These are phyloP conservation scores for Populus trichocarpa DNA, from an alignment of 441 rosid genomes.

Conservation along the genomic window DNA sequence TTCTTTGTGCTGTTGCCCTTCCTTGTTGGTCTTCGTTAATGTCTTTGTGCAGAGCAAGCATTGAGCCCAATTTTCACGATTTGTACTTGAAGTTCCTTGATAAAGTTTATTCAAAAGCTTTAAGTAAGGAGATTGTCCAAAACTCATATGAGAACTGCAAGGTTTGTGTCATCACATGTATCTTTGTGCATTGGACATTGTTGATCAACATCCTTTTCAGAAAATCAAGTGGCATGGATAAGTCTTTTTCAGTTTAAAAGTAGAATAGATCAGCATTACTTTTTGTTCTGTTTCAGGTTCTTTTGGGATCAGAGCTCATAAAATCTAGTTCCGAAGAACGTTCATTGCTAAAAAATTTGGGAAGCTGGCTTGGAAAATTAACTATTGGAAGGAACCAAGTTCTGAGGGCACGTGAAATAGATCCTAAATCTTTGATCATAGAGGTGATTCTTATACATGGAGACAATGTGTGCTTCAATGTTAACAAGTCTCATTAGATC, in stretches of 20 bases:
- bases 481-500: not conserved
- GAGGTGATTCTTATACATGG: slow-evolving; percentile 51
- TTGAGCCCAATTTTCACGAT: slow-evolving; percentile 98
- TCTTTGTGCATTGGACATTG: not conserved
- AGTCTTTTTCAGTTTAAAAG: not conserved
- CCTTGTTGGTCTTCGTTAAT: slow-evolving; percentile 3
- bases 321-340: slow-evolving; percentile 98
- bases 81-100: slow-evolving; percentile 95
- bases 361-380: slow-evolving; percentile 99
- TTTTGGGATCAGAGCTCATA: slow-evolving; percentile 95
- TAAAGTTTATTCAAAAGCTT: slow-evolving; percentile 78
- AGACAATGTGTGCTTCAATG: slow-evolving; percentile 1
- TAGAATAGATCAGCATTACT: not conserved
- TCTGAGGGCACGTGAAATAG: slow-evolving; percentile 90
- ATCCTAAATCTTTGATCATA: slow-evolving; percentile 93
- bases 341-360: slow-evolving; percentile 91
- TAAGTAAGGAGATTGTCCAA: slow-evolving; percentile 85
- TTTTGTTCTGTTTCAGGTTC: slow-evolving; percentile 53
- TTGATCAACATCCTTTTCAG: not conserved
- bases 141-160: slow-evolving; percentile 99
- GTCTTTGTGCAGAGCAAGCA: slow-evolving; percentile 76
- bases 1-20: not conserved
- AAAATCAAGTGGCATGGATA: not conserved
- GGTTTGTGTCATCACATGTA: slow-evolving; percentile 40
- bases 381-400: slow-evolving; percentile 97